These are phyloP conservation scores for Trametes cingulata DNA, from an alignment of 768 basidiomycete genomes.

Conservation along the genomic window DNA sequence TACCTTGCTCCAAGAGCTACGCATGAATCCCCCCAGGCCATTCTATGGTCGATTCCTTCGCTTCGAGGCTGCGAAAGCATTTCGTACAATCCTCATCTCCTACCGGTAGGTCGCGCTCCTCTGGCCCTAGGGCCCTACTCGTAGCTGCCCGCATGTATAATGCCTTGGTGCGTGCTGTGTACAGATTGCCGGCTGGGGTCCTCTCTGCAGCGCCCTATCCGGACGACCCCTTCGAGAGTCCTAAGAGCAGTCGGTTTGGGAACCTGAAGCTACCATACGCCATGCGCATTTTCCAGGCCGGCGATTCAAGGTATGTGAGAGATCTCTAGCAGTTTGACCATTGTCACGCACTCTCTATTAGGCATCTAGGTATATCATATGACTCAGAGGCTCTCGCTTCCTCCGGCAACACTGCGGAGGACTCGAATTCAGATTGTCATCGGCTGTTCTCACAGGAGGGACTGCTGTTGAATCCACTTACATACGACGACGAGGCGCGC, in stretches of 20 bases:
- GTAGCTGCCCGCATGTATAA: no score
- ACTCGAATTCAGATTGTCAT: constrained; percentile 2
- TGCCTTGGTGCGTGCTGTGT: no score
- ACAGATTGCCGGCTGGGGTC: no score
- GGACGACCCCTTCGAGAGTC: no score
- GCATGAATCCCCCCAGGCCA: constrained; percentile 52
- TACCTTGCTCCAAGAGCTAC: constrained; percentile 59
- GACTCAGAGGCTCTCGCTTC: constrained; percentile 50
- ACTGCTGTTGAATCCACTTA: constrained; percentile 57
- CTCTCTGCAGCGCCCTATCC: no score
- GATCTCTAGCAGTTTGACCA: not conserved
- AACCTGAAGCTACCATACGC: constrained; percentile 32
- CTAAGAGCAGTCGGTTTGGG: no score
- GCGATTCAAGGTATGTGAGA: constrained; percentile 51
- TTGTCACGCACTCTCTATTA: not conserved
- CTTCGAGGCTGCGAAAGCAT: constrained; percentile 77
- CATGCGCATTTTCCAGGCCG: constrained; percentile 60
- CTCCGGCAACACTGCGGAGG: not conserved
- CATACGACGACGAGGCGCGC: constrained; percentile 59
- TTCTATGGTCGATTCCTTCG: constrained; percentile 76
- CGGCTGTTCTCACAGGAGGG: constrained; percentile 29
- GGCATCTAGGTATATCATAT: constrained; percentile 36
- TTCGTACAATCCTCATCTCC: constrained; percentile 71
- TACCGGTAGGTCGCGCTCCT: constrained; percentile 50
- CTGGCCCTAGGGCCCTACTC: no score